A percentile compares a stretch with the other conserved stretches of the same genome.
phyloP scores from a whole-genome alignment of 2,329 filamentous ascomycete genomes.

The Nigrograna mackinnonii region DNA sequence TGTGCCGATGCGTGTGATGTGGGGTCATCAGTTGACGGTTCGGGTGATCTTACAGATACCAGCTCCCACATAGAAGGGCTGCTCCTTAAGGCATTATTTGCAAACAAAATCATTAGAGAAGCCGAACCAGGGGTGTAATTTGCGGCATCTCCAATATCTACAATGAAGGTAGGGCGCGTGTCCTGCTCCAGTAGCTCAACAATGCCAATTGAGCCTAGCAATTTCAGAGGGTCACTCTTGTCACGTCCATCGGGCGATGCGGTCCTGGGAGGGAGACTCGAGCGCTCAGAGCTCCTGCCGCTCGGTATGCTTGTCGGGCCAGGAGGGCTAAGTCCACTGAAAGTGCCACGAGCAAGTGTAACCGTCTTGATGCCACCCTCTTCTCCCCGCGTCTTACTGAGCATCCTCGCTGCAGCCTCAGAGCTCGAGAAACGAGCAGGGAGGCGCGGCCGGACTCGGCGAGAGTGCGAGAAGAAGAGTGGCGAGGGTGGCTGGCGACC shows the following conservation, averaged over 20 bases:
- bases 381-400: conserved; percentile 54
- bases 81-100: conserved; percentile 68
- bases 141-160: conserved; percentile 66
- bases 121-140: conserved; percentile 54
- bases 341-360: conserved; percentile 52
- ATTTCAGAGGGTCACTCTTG: conserved; percentile 54
- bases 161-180: conserved; percentile 73
- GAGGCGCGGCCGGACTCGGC: conserved; percentile 46
- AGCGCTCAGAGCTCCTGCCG: conserved; percentile 58
- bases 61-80: conserved; percentile 60
- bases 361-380: conserved; percentile 56
- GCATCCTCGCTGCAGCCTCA: conserved; percentile 62
- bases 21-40: conserved; percentile 39
- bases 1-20: conserved; percentile 36
- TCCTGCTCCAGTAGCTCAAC: conserved; percentile 77
- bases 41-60: conserved; percentile 52
- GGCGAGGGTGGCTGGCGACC: conserved; percentile 49
- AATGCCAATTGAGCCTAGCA: conserved; percentile 68
- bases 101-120: conserved; percentile 66
- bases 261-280: conserved; percentile 52
- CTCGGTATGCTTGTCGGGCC: conserved; percentile 54
- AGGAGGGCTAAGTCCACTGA: conserved; percentile 41
- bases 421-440: conserved; percentile 60
- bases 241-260: conserved; percentile 57
- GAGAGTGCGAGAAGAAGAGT: conserved; percentile 57